phyloP scores from a whole-genome alignment of 2,329 filamentous ascomycete genomes.

The Ophiostoma novo-ulmi region DNA sequence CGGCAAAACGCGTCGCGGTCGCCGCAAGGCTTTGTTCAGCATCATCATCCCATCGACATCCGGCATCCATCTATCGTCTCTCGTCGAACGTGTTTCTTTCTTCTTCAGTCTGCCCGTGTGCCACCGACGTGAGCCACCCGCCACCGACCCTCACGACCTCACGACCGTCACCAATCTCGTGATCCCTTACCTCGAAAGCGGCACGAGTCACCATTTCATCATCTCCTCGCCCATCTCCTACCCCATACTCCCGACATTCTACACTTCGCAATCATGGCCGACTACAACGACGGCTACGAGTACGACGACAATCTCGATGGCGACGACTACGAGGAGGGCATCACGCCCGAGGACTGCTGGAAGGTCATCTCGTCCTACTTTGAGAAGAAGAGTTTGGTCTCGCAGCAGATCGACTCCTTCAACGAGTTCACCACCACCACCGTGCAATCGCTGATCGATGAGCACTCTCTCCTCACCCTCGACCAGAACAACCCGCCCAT shows the following conservation, averaged over 20 bases:
- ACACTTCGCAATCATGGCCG: slow-evolving; percentile 42
- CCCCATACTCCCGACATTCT: background rate
- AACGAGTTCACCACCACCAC: slow-evolving; percentile 94
- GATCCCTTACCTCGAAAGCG: background rate
- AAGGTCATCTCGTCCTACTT: slow-evolving; percentile 96
- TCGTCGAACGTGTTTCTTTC: background rate
- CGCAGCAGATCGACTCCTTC: slow-evolving; percentile 96
- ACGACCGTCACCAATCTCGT: background rate
- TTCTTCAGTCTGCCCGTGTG: background rate
- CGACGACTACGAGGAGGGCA: slow-evolving; percentile 66
- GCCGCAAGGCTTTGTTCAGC: slow-evolving; percentile 20
- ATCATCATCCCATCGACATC: background rate
- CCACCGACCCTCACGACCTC: background rate
- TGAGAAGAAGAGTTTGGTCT: slow-evolving; percentile 89
- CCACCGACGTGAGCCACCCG: background rate
- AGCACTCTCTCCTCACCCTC: slow-evolving; percentile 85
- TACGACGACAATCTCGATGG: slow-evolving; percentile 47
- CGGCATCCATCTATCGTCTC: background rate
- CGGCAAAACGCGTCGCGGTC: slow-evolving; percentile 26
- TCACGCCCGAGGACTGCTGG: slow-evolving; percentile 98
- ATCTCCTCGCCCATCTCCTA: background rate
- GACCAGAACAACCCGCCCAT: slow-evolving; percentile 82
- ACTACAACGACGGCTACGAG: slow-evolving; percentile 51
- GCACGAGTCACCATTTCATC: background rate
- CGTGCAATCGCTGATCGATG: slow-evolving; percentile 90